Conservation (phyloP, 495 filamentous ascomycete species). For the Cenococcum geophilum region DNA sequence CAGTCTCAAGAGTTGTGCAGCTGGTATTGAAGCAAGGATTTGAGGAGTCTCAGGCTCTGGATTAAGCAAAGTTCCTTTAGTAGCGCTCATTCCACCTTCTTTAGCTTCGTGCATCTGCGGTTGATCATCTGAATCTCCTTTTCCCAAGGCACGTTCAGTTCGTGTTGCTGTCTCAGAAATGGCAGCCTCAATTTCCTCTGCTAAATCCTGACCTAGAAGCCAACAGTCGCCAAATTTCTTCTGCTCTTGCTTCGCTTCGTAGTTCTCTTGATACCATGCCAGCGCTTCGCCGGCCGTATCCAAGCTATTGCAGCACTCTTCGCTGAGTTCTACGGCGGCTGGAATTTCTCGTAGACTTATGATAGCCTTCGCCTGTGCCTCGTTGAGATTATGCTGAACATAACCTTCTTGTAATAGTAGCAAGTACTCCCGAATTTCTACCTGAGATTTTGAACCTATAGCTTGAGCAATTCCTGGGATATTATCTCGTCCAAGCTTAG, state of each 20-base stretch:
- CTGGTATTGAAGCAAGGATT: not conserved
- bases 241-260: slow-evolving; percentile 51
- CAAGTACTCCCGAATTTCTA: slow-evolving; percentile 69
- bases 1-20: slow-evolving; percentile 1
- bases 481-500: slow-evolving; percentile 56
- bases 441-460: slow-evolving; percentile 63
- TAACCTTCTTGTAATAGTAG: slow-evolving; percentile 50
- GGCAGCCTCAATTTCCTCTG: slow-evolving; percentile 36
- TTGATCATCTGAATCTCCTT: not conserved
- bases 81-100: not conserved
- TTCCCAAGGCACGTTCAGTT: not conserved
- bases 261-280: slow-evolving; percentile 49
- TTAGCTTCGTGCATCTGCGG: not conserved
- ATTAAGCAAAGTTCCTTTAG: not conserved
- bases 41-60: not conserved
- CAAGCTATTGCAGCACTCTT: slow-evolving; percentile 57
- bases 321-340: slow-evolving; percentile 66
- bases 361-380: slow-evolving; percentile 13
- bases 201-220: slow-evolving; percentile 46
- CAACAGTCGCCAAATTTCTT: slow-evolving; percentile 51
- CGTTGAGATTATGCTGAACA: slow-evolving; percentile 35
- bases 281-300: slow-evolving; percentile 62
- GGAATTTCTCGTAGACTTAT: slow-evolving; percentile 49
- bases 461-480: slow-evolving; percentile 53
- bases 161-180: not conserved